These are phyloP conservation scores for slime mould (Dictyostelium discoideum) DNA, from an alignment of 78 protist genomes.

Conservation along the genomic window DNA sequence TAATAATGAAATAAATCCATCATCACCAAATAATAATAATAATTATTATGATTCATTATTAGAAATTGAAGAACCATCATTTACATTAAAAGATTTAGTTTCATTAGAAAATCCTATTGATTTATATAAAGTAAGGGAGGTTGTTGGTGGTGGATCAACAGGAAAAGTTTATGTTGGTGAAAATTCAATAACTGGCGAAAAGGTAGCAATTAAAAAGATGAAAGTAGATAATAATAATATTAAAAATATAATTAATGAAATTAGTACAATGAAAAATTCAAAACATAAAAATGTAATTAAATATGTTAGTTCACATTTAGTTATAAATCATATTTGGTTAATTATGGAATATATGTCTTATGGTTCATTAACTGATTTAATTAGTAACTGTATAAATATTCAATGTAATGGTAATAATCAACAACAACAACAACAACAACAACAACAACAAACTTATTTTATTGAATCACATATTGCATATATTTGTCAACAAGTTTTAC, in stretches of 20 bases:
- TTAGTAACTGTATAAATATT: neutral
- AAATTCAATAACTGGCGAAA: neutral
- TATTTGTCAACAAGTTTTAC: constrained; percentile 58
- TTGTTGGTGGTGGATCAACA: constrained; percentile 88
- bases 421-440: neutral
- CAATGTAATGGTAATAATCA: neutral
- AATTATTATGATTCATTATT: neutral
- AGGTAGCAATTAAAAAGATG: constrained; percentile 87
- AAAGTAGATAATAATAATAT: constrained; percentile 63
- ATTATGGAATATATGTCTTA: constrained; percentile 76
- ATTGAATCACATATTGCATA: constrained; percentile 67
- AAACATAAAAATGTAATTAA: constrained; percentile 68
- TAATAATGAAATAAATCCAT: neutral
- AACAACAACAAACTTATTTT: neutral
- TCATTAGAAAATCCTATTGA: constrained; percentile 75
- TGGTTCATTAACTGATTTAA: constrained; percentile 82
- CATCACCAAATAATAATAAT: neutral
- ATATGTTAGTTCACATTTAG: constrained; percentile 73
- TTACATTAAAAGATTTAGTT: constrained; percentile 72
- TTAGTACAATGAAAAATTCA: constrained; percentile 81
- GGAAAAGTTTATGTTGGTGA: constrained; percentile 77
- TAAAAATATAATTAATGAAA: constrained; percentile 76
- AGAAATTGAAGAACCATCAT: constrained; percentile 47
- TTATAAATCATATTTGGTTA: constrained; percentile 69
- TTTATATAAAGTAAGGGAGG: constrained; percentile 62